Percentiles rank a stretch among this genome's conserved stretches.
Evolutionary conservation across 2,329 filamentous ascomycete genomes (phyloP).

Genomic region (Mycocentrospora acerina): DNA sequence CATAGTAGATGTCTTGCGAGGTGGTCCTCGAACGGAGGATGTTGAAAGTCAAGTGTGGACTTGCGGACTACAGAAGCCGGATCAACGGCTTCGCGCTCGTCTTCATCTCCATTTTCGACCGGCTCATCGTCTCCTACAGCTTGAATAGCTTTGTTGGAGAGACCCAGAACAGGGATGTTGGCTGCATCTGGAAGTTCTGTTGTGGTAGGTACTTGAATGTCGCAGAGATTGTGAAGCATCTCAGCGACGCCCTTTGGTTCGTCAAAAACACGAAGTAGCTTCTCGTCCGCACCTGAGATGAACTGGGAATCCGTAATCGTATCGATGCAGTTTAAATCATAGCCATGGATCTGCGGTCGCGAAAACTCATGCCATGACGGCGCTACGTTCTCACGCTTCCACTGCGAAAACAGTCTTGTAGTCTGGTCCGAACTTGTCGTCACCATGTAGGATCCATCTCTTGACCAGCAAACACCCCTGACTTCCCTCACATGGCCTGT

Average conservation of each 20-base stretch:
- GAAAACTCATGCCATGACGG: conserved; percentile 93
- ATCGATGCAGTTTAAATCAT: conserved; percentile 94
- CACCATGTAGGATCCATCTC: conserved; percentile 77
- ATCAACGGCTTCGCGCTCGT: conserved; percentile 57
- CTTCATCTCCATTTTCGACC: conserved; percentile 45
- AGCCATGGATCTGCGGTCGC: conserved; percentile 94
- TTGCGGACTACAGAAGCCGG: conserved; percentile 59
- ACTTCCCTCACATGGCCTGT: conserved; percentile 83
- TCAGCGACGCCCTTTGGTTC: conserved; percentile 81
- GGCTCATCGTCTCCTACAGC: conserved; percentile 48
- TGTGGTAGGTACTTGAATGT: conserved; percentile 46
- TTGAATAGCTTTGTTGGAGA: conserved; percentile 88
- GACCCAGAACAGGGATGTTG: conserved; percentile 89
- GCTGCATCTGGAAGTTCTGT: conserved; percentile 73
- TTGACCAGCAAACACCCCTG: conserved; percentile 81
- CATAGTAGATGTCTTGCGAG: conserved; percentile 88
- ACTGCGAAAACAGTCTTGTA: conserved; percentile 80
- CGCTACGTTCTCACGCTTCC: conserved; percentile 55
- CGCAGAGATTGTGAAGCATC: conserved; percentile 69
- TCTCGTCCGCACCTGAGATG: conserved; percentile 94
- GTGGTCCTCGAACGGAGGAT: conserved; percentile 86
- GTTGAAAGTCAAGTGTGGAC: conserved; percentile 64
- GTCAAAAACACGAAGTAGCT: conserved; percentile 93
- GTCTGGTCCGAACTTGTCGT: conserved; percentile 93
- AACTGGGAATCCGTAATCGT: conserved; percentile 73